Conservation (phyloP, 73 alveolate genomes). For the Tetrahymena malaccensis region DNA sequence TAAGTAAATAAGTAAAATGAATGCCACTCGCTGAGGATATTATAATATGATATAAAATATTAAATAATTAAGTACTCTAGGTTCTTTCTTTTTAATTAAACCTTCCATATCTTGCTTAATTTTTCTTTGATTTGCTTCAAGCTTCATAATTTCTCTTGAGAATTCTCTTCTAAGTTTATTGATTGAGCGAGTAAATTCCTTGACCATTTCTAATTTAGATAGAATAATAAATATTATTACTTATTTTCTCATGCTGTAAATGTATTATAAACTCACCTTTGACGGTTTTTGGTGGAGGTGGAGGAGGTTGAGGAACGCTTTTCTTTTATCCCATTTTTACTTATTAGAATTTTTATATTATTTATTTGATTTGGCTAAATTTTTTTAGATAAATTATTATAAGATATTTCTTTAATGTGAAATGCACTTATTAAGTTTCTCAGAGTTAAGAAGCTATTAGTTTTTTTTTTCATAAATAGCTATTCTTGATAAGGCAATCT, state of each 20-base stretch:
- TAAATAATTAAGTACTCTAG: not conserved
- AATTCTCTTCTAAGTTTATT: constrained; percentile 27
- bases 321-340: constrained; percentile 32
- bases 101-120: constrained; percentile 12
- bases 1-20: no score
- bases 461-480: not conserved
- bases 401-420: not conserved
- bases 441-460: not conserved
- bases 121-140: constrained; percentile 24
- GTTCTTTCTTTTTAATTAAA: constrained; percentile 26
- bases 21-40: no score
- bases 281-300: constrained; percentile 32
- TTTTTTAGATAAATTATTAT: not conserved
- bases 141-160: constrained; percentile 31
- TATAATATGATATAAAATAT: no score
- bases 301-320: constrained; percentile 43
- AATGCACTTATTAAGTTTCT: not conserved
- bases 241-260: not conserved
- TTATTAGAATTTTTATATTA: not conserved
- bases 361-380: not conserved
- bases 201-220: constrained; percentile 33
- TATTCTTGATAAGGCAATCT: not conserved
- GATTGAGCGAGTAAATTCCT: constrained; percentile 33
- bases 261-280: not conserved
- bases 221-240: not conserved